Percentiles rank a stretch among this genome's conserved stretches.
Conservation (phyloP, 192 early-diverging fungal species). For the Entomortierella beljakovae region DNA sequence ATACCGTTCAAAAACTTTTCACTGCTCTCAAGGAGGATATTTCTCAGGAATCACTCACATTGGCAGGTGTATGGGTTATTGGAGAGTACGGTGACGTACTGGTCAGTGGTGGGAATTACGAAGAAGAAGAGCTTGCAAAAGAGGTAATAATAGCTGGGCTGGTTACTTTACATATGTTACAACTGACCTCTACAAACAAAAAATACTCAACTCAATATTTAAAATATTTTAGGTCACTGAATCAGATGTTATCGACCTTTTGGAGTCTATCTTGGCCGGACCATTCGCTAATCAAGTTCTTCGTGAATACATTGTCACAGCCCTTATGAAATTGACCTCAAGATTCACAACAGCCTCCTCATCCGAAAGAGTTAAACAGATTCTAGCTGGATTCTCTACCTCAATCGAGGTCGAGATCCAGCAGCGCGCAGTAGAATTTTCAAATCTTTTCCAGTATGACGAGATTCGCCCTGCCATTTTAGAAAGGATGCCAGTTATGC, state of each 20-base stretch:
- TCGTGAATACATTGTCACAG: slow-evolving; percentile 88
- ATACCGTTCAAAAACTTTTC: slow-evolving; percentile 91
- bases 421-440: slow-evolving; percentile 93
- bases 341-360: slow-evolving; percentile 72
- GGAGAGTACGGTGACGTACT: slow-evolving; percentile 98
- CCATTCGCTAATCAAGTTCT: slow-evolving; percentile 83
- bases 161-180: not conserved
- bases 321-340: slow-evolving; percentile 89
- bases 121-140: slow-evolving; percentile 73
- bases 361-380: slow-evolving; percentile 62
- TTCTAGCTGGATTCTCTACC: slow-evolving; percentile 71
- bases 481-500: slow-evolving; percentile 94
- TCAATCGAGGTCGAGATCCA: slow-evolving; percentile 94
- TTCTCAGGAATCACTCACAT: slow-evolving; percentile 85
- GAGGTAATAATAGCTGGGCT: slow-evolving; percentile 49
- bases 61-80: slow-evolving; percentile 93
- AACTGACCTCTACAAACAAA: not conserved
- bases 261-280: slow-evolving; percentile 82
- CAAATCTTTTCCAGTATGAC: slow-evolving; percentile 81
- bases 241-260: slow-evolving; percentile 76
- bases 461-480: slow-evolving; percentile 81
- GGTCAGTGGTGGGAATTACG: slow-evolving; percentile 72
- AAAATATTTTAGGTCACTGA: slow-evolving; percentile 68
- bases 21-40: slow-evolving; percentile 83
- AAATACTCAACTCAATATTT: not conserved